Conservation (phyloP, 2,329 filamentous ascomycete species). For the Sporothrix curviconia region DNA sequence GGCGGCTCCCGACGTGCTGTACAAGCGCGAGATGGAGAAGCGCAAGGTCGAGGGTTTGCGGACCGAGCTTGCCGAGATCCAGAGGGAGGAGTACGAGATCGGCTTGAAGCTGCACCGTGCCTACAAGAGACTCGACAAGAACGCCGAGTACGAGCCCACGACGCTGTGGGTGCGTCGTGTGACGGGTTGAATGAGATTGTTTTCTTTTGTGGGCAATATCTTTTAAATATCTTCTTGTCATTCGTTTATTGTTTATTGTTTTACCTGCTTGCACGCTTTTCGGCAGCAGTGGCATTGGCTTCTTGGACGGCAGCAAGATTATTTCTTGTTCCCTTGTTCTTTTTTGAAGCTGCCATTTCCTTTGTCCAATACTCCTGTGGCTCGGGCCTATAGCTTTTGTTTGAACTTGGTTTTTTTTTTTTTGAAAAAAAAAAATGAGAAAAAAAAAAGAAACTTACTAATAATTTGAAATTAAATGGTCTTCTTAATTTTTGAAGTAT, state of each 20-base stretch:
- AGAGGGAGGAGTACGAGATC: constrained; percentile 70
- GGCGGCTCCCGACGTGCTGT: constrained; percentile 56
- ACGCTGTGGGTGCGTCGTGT: constrained; percentile 74
- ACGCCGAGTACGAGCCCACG: constrained; percentile 57
- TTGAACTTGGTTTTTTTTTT: neutral
- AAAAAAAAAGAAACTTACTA: too few relatives aligned
- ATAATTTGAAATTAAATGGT: too few relatives aligned
- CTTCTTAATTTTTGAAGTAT: too few relatives aligned
- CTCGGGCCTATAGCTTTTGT: neutral
- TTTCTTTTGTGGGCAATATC: too few relatives aligned
- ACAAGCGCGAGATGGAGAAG: constrained; percentile 51
- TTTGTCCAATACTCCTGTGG: neutral
- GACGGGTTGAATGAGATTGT: constrained; percentile 41
- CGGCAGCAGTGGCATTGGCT: neutral
- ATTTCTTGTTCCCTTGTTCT: neutral
- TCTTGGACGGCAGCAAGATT: neutral
- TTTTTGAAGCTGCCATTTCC: neutral
- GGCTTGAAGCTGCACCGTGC: constrained; percentile 68
- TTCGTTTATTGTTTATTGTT: neutral
- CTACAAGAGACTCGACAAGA: constrained; percentile 67
- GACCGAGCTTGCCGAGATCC: constrained; percentile 63
- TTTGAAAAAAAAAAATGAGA: neutral
- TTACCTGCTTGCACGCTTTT: neutral
- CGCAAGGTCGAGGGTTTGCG: constrained; percentile 60
- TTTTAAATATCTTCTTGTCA: neutral